These are phyloP conservation scores for Vigna unguiculata DNA, from an alignment of 306 rosid species.

Conservation along the genomic window DNA sequence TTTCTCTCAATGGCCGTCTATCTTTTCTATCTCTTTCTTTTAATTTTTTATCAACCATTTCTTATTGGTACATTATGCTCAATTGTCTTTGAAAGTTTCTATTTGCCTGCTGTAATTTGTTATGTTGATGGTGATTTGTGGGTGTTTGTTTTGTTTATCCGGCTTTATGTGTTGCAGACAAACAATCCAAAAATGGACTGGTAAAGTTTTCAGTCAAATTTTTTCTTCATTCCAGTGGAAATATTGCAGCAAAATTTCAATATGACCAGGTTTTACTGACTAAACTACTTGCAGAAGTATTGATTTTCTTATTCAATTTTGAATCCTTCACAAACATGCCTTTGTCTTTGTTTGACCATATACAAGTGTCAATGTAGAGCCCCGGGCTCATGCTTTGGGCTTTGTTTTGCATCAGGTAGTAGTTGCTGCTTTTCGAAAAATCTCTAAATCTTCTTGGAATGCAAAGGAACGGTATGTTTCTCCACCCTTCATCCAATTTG, in stretches of 20 bases:
- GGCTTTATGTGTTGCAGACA: constrained; percentile 51
- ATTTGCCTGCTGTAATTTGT: constrained; percentile 10
- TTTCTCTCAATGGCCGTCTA: neutral
- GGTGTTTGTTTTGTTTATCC: constrained; percentile 29
- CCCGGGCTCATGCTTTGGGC: constrained; percentile 28
- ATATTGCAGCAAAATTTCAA: constrained; percentile 75
- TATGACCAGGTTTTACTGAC: constrained; percentile 68
- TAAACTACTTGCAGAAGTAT: constrained; percentile 7
- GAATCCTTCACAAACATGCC: neutral
- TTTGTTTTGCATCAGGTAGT: constrained; percentile 57
- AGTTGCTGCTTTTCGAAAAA: constrained; percentile 66
- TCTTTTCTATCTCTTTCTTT: neutral
- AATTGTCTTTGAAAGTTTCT: neutral
- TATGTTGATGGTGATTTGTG: constrained; percentile 17
- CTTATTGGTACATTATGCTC: neutral
- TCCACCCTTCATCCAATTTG: constrained; percentile 8
- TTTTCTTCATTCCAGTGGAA: constrained; percentile 80
- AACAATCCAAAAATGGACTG: constrained; percentile 53
- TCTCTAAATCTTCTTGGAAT: constrained; percentile 81
- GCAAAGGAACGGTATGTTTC: constrained; percentile 72
- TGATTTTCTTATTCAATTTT: constrained; percentile 6
- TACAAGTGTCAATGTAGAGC: neutral
- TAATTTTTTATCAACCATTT: neutral
- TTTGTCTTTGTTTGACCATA: constrained; percentile 34
- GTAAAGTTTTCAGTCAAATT: constrained; percentile 70